Evolutionary conservation across 768 basidiomycete species (phyloP).

Genomic region (Sutorius australiensis): DNA sequence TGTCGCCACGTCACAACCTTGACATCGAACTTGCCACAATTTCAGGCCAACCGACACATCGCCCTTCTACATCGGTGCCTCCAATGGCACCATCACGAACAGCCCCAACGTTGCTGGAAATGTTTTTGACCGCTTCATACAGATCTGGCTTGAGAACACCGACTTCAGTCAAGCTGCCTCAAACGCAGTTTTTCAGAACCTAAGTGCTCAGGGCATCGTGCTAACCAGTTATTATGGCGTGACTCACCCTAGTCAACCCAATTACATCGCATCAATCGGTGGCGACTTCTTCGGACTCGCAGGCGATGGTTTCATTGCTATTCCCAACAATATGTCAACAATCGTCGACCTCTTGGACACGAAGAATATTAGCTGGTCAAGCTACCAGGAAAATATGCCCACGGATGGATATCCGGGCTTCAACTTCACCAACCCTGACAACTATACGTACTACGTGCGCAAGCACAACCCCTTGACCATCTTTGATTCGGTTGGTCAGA

Average conservation of each 20-base stretch:
- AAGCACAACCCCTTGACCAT: constrained; percentile 55
- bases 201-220: constrained; percentile 49
- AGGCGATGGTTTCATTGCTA: constrained; percentile 32
- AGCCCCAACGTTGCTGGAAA: constrained; percentile 37
- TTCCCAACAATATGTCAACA: constrained; percentile 50
- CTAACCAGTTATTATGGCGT: constrained; percentile 45
- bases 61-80: constrained; percentile 40
- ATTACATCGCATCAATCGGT: constrained; percentile 46
- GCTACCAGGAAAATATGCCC: constrained; percentile 61
- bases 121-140: constrained; percentile 45
- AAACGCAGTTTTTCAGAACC: constrained; percentile 29
- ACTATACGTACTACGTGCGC: constrained; percentile 51
- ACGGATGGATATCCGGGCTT: constrained; percentile 43
- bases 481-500: constrained; percentile 46
- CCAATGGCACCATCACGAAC: constrained; percentile 43
- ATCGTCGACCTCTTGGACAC: constrained; percentile 58
- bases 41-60: constrained; percentile 28
- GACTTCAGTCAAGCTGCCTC: constrained; percentile 38
- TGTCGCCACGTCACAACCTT: background rate
- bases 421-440: constrained; percentile 29
- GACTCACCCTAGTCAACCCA: constrained; percentile 62
- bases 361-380: constrained; percentile 55
- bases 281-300: constrained; percentile 53
- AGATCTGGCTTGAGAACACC: constrained; percentile 65
- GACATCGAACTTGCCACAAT: background rate